Evolutionary conservation across 768 basidiomycete species (phyloP), one percentile per base, ranked within the genome.

Genomic region (Tylopilus vinaceipallidus): DNA sequence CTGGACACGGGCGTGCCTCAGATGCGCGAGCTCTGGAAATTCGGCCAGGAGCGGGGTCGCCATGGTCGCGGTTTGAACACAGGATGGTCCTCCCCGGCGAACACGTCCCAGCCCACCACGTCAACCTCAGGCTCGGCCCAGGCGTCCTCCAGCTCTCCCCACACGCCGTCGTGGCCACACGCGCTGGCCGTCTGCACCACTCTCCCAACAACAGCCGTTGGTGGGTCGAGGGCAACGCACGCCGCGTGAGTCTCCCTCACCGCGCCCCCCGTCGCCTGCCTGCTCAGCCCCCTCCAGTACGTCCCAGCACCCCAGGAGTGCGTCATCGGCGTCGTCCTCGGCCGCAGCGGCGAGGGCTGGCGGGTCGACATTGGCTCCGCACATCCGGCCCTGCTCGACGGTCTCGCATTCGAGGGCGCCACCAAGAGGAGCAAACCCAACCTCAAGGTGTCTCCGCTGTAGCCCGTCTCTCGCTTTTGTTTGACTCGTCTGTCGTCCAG

Each of bases 351-450:
- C 32, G 95, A 98, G 61, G 88, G 86, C 6, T 99, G 84, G 75
- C 81, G 94, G 38, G 92, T 98, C 20, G 95, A 98, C 67, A 91
- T 99, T 53, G 95, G 95, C 3, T 77, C 85, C 23, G 88, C 94
- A 6, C 93, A 97, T 61, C 74, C 77, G 41, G 95, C 95, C 0
- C 78, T 82, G 6, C 70, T 99, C 37, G 95, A 98, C 59, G 89
- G 81, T 0, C 78, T 98, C 26, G 94, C 97, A 2, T 99, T 99
- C 64, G 95, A 98, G 65, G 89, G 93, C 3, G 97, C 94, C 10
- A 91, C 92, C 20, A 98, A 95, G 74, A 73, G 97, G 55, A 98
- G 90, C 63, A 87, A 84, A 67, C 95, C 95, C 24, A 92, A 91
- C 68, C 77, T 99, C 49, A 98, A 95, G 75, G 95, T 90, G 52